These are phyloP conservation scores for Naganishia cerealis DNA, from an alignment of 1,284 basidiomycete species.

Conservation along the genomic window DNA sequence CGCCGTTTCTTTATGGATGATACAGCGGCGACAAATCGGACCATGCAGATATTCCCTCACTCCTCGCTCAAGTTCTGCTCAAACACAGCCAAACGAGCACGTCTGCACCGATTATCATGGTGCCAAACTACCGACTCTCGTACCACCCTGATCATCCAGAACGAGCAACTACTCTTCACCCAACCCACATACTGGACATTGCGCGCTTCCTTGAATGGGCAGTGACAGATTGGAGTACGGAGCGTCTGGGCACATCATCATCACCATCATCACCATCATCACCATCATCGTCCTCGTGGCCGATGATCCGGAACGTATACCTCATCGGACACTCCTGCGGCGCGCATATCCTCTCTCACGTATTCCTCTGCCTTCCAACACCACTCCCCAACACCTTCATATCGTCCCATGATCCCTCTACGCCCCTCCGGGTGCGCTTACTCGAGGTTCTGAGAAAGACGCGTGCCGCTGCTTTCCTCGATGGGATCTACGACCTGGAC, in stretches of 20 bases:
- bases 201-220: not conserved
- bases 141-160: constrained; percentile 32
- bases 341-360: constrained; percentile 31
- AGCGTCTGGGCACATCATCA: not conserved
- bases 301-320: constrained; percentile 11
- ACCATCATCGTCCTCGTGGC: not conserved
- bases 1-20: not conserved
- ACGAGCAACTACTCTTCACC: constrained; percentile 22
- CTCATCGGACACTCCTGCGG: constrained; percentile 35
- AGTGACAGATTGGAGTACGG: not conserved
- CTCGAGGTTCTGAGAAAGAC: not conserved
- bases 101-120: constrained; percentile 10
- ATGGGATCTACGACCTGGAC: constrained; percentile 31
- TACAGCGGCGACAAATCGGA: constrained; percentile 35
- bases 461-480: constrained; percentile 27
- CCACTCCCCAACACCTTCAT: not conserved
- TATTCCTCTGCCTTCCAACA: constrained; percentile 21
- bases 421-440: not conserved
- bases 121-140: constrained; percentile 35
- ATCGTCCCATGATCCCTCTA: not conserved
- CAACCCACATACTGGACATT: constrained; percentile 29
- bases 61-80: not conserved
- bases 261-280: not conserved
- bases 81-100: not conserved
- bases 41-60: constrained; percentile 26